Evolutionary conservation across 1,284 basidiomycete genomes (phyloP).

Genomic region (Pseudozyma thailandica): DNA sequence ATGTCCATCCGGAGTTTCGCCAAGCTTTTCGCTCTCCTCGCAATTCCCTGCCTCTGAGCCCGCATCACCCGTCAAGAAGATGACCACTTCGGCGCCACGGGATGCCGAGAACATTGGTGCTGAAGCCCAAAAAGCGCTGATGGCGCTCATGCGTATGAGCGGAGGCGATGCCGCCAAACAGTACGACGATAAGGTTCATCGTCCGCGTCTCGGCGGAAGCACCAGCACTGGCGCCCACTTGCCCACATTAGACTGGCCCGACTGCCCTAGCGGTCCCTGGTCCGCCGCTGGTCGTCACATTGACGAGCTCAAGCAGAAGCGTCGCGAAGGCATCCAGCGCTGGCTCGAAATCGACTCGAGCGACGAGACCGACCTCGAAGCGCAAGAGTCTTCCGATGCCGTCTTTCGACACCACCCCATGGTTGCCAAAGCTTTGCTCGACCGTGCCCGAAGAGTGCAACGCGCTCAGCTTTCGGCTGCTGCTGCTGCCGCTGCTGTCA

Average conservation of each 20-base stretch:
- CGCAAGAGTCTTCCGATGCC: constrained; percentile 13
- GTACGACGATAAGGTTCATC: constrained; percentile 17
- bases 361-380: constrained; percentile 32
- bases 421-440: constrained; percentile 60
- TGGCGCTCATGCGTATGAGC: constrained; percentile 23
- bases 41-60: constrained; percentile 54
- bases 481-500: constrained; percentile 12
- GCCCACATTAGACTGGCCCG: constrained; percentile 53
- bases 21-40: constrained; percentile 52
- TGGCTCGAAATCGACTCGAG: constrained; percentile 50
- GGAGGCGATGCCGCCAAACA: constrained; percentile 5
- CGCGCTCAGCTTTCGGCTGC: constrained; percentile 32
- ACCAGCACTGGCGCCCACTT: constrained; percentile 12
- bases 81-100: constrained; percentile 2
- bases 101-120: constrained; percentile 12
- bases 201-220: constrained; percentile 41
- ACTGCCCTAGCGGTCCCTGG: constrained; percentile 48
- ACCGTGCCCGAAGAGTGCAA: constrained; percentile 50
- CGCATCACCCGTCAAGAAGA: constrained; percentile 39
- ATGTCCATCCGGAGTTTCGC: constrained; percentile 42
- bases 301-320: constrained; percentile 37
- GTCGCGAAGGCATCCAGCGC: constrained; percentile 34
- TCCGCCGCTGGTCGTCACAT: constrained; percentile 45
- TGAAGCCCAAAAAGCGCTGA: constrained; percentile 27
- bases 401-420: constrained; percentile 58